Evolutionary conservation across 352 stramenopile genomes (phyloP).

Genomic region (Globisporangium camurandrum): DNA sequence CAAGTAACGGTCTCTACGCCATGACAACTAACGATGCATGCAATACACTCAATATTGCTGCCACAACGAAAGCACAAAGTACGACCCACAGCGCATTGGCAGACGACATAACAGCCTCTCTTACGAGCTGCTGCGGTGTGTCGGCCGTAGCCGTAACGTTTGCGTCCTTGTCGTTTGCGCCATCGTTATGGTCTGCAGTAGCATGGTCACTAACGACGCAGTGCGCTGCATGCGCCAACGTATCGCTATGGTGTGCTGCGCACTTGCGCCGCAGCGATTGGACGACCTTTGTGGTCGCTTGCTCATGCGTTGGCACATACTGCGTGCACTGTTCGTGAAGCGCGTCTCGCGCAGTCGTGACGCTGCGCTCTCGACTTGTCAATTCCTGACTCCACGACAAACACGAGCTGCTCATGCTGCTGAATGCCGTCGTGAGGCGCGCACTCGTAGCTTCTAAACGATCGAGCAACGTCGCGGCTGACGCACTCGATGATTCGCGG

Average conservation of each 20-base stretch:
- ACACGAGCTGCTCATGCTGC: conserved; percentile 15
- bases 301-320: conserved; percentile 14
- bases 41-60: too few relatives aligned
- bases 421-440: conserved; percentile 9
- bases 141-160: too few relatives aligned
- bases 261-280: conserved; percentile 2
- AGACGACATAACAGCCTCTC: conserved; percentile 16
- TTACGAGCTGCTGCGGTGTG: conserved; percentile 12
- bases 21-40: too few relatives aligned
- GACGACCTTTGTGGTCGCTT: conserved; percentile 10
- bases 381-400: conserved; percentile 17
- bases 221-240: conserved; percentile 25
- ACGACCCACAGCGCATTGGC: conserved; percentile 24
- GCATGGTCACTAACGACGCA: conserved; percentile 5
- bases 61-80: conserved; percentile 13
- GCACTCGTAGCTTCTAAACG: not conserved
- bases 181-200: too few relatives aligned
- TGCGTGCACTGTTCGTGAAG: conserved; percentile 20
- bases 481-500: not conserved
- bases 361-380: conserved; percentile 12
- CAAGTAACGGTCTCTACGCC: too few relatives aligned
- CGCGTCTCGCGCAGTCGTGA: conserved; percentile 11
- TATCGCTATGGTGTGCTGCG: conserved; percentile 14
- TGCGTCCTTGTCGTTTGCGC: too few relatives aligned
- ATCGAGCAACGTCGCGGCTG: not conserved